phyloP scores from a whole-genome alignment of 2,329 filamentous ascomycete species.

The Shiraia sp. region DNA sequence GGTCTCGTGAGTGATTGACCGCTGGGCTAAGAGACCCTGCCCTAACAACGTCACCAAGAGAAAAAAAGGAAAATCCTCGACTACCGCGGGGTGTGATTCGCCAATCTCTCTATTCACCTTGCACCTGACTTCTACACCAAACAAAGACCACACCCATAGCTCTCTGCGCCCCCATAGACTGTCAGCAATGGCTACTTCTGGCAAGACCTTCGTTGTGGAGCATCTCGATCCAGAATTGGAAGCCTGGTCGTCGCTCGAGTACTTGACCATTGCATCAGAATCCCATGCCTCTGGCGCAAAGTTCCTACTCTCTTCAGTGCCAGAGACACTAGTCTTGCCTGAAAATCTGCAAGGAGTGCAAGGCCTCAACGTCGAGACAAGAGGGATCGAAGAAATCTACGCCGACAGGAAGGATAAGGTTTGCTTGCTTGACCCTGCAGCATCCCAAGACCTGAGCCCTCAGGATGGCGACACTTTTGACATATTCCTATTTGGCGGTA shows the following conservation, averaged over 20 bases:
- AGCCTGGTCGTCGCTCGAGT: constrained; percentile 92
- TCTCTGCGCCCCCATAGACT: constrained; percentile 17
- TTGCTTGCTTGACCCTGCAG: constrained; percentile 87
- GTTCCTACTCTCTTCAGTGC: constrained; percentile 84
- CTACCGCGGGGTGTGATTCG: constrained; percentile 20
- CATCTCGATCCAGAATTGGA: constrained; percentile 95
- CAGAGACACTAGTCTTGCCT: constrained; percentile 64
- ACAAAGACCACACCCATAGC: constrained; percentile 16
- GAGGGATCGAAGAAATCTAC: constrained; percentile 84
- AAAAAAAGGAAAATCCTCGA: constrained; percentile 11
- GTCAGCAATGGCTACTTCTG: constrained; percentile 33
- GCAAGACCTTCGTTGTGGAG: constrained; percentile 88
- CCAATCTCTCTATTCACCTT: constrained; percentile 18
- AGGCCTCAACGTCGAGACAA: constrained; percentile 71
- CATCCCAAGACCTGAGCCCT: constrained; percentile 77
- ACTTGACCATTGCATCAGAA: constrained; percentile 83
- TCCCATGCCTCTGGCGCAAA: constrained; percentile 66
- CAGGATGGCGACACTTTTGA: constrained; percentile 83
- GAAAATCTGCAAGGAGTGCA: constrained; percentile 61
- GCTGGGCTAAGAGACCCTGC: not conserved
- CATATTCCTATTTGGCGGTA: constrained; percentile 93
- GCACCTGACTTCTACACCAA: constrained; percentile 18
- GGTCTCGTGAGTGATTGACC: constrained; percentile 5
- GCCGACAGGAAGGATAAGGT: constrained; percentile 71
- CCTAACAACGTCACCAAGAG: not conserved